Conservation (phyloP, 495 filamentous ascomycete genomes). For the Cercophora sp. region DNA sequence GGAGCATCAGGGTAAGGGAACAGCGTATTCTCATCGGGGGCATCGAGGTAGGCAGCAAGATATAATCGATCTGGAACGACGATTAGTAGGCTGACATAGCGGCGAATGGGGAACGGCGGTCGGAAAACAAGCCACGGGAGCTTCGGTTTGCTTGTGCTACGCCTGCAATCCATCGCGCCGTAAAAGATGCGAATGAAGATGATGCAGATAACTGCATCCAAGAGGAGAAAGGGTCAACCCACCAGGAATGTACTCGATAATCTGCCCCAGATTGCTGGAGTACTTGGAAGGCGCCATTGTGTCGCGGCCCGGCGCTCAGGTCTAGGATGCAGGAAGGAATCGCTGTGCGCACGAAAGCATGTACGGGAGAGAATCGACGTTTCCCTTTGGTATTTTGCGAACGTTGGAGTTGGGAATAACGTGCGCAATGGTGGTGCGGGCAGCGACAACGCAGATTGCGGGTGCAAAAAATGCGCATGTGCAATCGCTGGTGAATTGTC, state of each 20-base stretch:
- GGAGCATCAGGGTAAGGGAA: conserved; percentile 76
- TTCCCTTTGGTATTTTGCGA: background rate
- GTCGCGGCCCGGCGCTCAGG: conserved; percentile 12
- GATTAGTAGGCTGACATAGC: conserved; percentile 28
- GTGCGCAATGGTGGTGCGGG: background rate
- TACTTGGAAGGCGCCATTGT: conserved; percentile 42
- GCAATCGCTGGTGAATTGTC: too few relatives aligned
- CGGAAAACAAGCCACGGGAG: background rate
- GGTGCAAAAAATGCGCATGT: background rate
- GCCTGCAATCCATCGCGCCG: conserved; percentile 1
- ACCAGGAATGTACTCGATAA: conserved; percentile 59
- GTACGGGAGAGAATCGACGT: background rate
- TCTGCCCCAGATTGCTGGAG: conserved; percentile 45
- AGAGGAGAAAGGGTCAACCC: conserved; percentile 15
- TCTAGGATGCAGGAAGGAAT: conserved; percentile 1
- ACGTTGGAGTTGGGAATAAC: background rate
- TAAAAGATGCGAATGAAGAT: conserved; percentile 1
- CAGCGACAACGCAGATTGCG: too few relatives aligned
- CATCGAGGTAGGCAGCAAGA: conserved; percentile 82
- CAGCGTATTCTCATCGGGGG: conserved; percentile 72
- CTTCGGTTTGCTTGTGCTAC: background rate
- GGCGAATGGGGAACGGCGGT: background rate
- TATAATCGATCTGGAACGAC: conserved; percentile 85
- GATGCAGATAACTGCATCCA: background rate
- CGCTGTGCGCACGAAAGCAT: conserved; percentile 2